These are phyloP conservation scores for Lachnellula willkommii DNA, from an alignment of 2,329 filamentous ascomycete genomes.

Conservation along the genomic window DNA sequence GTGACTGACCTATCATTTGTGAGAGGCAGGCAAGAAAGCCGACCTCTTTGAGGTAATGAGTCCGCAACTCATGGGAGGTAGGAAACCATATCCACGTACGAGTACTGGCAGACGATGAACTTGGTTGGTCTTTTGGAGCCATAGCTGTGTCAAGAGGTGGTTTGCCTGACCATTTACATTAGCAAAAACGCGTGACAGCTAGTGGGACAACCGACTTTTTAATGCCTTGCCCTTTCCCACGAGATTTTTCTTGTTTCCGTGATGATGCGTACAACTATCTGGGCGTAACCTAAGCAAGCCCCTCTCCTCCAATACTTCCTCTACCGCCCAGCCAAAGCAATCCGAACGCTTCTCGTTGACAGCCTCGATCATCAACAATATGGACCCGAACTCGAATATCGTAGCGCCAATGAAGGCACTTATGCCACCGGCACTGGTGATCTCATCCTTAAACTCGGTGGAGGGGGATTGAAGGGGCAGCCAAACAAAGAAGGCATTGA, in stretches of 20 bases:
- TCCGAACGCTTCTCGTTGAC: slow-evolving; percentile 60
- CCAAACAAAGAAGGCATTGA: slow-evolving; percentile 61
- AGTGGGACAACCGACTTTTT: slow-evolving; percentile 9
- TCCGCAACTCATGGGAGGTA: slow-evolving; percentile 48
- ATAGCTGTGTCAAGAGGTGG: slow-evolving; percentile 11
- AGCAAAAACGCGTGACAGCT: not conserved
- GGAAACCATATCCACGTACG: slow-evolving; percentile 56
- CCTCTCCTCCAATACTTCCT: slow-evolving; percentile 38
- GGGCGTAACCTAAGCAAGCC: slow-evolving; percentile 18
- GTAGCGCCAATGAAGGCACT: slow-evolving; percentile 63
- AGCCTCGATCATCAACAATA: slow-evolving; percentile 61
- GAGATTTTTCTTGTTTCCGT: slow-evolving; percentile 35
- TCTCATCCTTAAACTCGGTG: slow-evolving; percentile 50
- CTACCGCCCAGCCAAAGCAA: slow-evolving; percentile 66
- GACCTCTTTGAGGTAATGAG: slow-evolving; percentile 56
- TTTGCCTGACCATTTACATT: slow-evolving; percentile 10
- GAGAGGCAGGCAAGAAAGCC: slow-evolving; percentile 56
- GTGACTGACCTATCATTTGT: slow-evolving; percentile 45
- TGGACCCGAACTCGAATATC: slow-evolving; percentile 58
- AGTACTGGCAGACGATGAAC: slow-evolving; percentile 19
- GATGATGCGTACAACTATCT: slow-evolving; percentile 37
- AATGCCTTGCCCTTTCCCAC: slow-evolving; percentile 30
- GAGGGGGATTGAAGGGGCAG: slow-evolving; percentile 50
- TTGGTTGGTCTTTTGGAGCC: slow-evolving; percentile 13
- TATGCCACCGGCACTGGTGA: slow-evolving; percentile 50